Base-by-base conservation (phyloP, 257 asterid genomes). In the Datura wrightii region DNA sequence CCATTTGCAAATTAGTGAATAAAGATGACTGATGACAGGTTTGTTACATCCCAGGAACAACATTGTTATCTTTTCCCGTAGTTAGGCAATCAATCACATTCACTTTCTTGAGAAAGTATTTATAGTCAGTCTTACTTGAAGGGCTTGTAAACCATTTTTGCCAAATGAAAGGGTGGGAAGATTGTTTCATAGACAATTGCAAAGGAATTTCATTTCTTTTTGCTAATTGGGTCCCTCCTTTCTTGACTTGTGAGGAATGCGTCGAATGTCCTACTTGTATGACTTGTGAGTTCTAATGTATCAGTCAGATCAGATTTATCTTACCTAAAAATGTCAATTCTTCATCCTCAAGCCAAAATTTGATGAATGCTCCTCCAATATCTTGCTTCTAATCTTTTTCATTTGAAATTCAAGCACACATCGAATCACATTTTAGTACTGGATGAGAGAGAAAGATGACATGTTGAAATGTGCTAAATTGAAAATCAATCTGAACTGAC, bases 401-500 rank as follows among this genome's bases (percentile, higher is more conserved):
- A 67, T 37, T 36, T 14, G 76, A 67, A 63, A 37, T 37, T 37
- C 76, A 14, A 67, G n/a, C 76, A 37, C 46, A 67, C 76, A 36
- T 36, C 11, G 3, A 6, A 66, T 66, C 76, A 67, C 76, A 13
- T 39, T 37, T 37, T 67, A 67, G 50, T 37, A 37, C 48, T 65
- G 44, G n/a, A 65, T 37, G 76, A 62, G 15, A 63, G 71, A 14
- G 48, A 65, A 37, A 13, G 24, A 67, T 34, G 42, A 5, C 46
- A 34, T 36, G 72, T 34, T 15, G 19, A 15, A 37, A 67, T 37
- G 50, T 67, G 31, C 76, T 67, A 67, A 66, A 37, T 36, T 66
- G 76, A 37, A 66, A 37, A 36, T 66, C 76, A 66, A 66, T 66
- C 76, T 66, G 50, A 34, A 65, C 13, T 66, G 48, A 66, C 46